Evolutionary conservation across 75 land plant species (phyloP).

Genomic region (Sequoia sempervirens): DNA sequence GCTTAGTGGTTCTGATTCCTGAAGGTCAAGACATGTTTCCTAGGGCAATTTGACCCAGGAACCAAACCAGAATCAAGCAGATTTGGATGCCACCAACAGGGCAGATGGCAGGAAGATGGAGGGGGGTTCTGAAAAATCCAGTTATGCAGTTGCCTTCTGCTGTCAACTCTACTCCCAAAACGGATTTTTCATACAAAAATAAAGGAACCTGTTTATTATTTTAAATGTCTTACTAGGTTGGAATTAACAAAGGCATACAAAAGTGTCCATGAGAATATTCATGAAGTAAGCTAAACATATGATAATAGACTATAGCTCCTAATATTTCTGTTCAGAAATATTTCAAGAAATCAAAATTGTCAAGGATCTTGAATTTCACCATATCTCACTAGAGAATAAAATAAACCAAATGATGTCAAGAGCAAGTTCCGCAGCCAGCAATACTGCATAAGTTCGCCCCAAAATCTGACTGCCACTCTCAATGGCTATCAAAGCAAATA

Average conservation of each 20-base stretch:
- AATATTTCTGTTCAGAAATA: background rate
- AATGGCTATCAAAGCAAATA: conserved; percentile 85
- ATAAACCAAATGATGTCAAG: conserved; percentile 80
- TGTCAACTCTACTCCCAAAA: background rate
- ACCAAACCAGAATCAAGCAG: background rate
- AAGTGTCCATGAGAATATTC: background rate
- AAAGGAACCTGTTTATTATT: background rate
- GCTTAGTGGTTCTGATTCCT: too few species aligned
- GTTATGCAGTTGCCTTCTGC: background rate
- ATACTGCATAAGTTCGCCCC: conserved; percentile 71
- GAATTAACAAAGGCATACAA: background rate
- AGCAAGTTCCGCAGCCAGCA: conserved; percentile 50
- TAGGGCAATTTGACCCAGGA: background rate
- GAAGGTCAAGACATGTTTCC: too few species aligned
- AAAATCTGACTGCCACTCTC: conserved; percentile 86
- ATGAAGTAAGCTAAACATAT: background rate
- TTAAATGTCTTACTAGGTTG: background rate
- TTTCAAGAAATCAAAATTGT: background rate
- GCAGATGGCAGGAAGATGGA: background rate
- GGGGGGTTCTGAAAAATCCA: background rate
- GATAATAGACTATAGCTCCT: background rate
- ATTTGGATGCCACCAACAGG: background rate
- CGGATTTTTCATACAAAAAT: background rate
- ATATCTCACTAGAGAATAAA: conserved; percentile 63
- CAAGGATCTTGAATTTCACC: conserved; percentile 30